Base-by-base conservation (phyloP, 768 basidiomycete genomes). In the Tylopilus felleus region DNA sequence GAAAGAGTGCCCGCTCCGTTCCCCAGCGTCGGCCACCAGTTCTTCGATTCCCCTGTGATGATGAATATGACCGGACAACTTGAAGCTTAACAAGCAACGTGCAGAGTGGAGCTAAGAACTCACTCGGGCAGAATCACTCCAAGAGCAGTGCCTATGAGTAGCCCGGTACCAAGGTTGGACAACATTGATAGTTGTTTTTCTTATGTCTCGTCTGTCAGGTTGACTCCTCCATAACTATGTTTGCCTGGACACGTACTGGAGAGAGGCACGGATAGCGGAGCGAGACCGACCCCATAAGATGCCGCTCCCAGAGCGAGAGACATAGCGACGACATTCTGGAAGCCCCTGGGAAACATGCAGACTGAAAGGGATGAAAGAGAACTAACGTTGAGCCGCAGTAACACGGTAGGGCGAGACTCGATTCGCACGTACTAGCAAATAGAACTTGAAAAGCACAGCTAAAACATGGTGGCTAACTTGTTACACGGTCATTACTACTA, bases 81-180 rank as follows among this genome's bases (percentile, higher is more conserved):
- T 16, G 29, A 41, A 28, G 21, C 17, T 43, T 27, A 5, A 8
- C n/a, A n/a, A n/a, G n/a, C 27, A 47, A 52, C 22, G 10, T 10
- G 16, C 7, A 23, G 10, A 40, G 42, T 33, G 29, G 22, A 5
- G n/a, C 19, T 14, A 35, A 41, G 28, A 16, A 84, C 88, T 68
- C 71, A 94, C 89, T 97, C 95, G 35, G 96, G 95, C 49, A 98
- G 86, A 58, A 98, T 92, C 23, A 98, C 84, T 13, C 91, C 91
- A 58, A 98, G 72, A 0, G 92, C 93, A 3, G 95, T 88, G 4
- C 95, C 95, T 14, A 97, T 79, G 17, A 98, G 77, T 12, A 98
- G 74, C 12, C 95, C 95, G 8, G 88, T 88, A 12, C 91, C 88
- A 16, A 92, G 66, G 40, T 80, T 79, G 8, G 78, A 79, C 29